Conservation (phyloP, 768 basidiomycete species). For the Rhodotorula diobovata region DNA sequence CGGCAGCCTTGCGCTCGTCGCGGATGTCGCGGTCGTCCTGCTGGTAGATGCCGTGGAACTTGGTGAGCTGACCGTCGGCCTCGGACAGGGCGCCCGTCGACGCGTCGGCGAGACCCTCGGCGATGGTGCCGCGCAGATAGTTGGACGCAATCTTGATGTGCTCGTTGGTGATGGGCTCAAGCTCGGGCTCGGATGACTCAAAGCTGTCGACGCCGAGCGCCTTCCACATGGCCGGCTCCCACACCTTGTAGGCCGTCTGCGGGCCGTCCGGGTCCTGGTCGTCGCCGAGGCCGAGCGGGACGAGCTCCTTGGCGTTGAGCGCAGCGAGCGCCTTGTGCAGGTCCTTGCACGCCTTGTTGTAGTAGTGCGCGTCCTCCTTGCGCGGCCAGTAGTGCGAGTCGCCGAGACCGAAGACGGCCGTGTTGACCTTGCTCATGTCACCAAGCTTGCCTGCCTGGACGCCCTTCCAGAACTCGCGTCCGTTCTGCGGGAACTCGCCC, state of each 20-base stretch:
- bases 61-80: slow-evolving; percentile 88
- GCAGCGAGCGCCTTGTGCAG: slow-evolving; percentile 72
- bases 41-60: slow-evolving; percentile 95
- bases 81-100: slow-evolving; percentile 85
- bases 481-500: slow-evolving; percentile 97
- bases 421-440: slow-evolving; percentile 58
- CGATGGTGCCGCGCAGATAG: slow-evolving; percentile 90
- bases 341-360: slow-evolving; percentile 93
- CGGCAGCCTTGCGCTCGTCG: slow-evolving; percentile 86
- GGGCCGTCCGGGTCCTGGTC: slow-evolving; percentile 96
- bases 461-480: slow-evolving; percentile 79
- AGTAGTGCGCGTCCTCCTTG: slow-evolving; percentile 92
- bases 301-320: slow-evolving; percentile 73
- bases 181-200: slow-evolving; percentile 85
- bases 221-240: slow-evolving; percentile 92
- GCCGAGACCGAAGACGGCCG: slow-evolving; percentile 88
- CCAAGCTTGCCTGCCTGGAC: slow-evolving; percentile 59
- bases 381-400: slow-evolving; percentile 99
- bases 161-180: slow-evolving; percentile 96
- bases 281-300: slow-evolving; percentile 75
- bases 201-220: slow-evolving; percentile 83
- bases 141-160: slow-evolving; percentile 96
- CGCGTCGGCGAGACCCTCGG: slow-evolving; percentile 78
- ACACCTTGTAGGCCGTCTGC: slow-evolving; percentile 92
- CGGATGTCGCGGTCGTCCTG: slow-evolving; percentile 98